A percentile compares a stretch with the other conserved stretches of the same genome.
phyloP scores from a whole-genome alignment of 352 stramenopile species.

The Globisporangium paddicum region DNA sequence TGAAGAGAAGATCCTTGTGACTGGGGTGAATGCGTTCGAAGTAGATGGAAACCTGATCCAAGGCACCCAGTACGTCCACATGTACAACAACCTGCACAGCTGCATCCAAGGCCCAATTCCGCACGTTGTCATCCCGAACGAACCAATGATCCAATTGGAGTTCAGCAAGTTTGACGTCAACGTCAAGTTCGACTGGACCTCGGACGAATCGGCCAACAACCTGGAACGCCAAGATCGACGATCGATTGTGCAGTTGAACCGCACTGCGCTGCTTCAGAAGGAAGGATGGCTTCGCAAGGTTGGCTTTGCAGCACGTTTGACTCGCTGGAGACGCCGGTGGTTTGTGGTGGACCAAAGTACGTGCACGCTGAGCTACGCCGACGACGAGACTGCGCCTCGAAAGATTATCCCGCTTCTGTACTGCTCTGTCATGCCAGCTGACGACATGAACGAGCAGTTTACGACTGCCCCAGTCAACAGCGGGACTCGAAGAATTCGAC shows the following conservation, averaged over 20 bases:
- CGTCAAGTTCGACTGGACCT: constrained; percentile 77
- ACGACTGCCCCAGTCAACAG: constrained; percentile 85
- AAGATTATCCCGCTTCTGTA: constrained; percentile 73
- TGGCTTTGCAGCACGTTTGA: constrained; percentile 64
- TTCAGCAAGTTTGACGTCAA: constrained; percentile 52
- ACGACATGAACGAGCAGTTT: constrained; percentile 87
- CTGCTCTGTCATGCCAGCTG: constrained; percentile 62
- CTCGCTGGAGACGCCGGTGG: constrained; percentile 70
- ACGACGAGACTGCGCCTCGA: constrained; percentile 51
- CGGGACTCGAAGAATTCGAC: constrained; percentile 67
- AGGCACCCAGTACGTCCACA: constrained; percentile 66
- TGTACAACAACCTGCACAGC: constrained; percentile 79
- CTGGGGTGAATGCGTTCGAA: constrained; percentile 79
- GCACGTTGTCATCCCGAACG: constrained; percentile 60
- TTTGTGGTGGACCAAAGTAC: constrained; percentile 78
- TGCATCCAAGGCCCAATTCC: constrained; percentile 69
- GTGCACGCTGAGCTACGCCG: constrained; percentile 75
- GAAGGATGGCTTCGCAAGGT: constrained; percentile 84
- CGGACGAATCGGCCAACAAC: constrained; percentile 16
- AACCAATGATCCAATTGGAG: constrained; percentile 69
- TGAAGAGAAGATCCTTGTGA: constrained; percentile 77
- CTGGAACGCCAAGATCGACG: constrained; percentile 37
- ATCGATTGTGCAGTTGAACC: constrained; percentile 48
- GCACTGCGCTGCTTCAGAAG: constrained; percentile 61
- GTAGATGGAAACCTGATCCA: constrained; percentile 66